Base-by-base conservation (phyloP, 352 stramenopile species). In the Globisporangium polare region DNA sequence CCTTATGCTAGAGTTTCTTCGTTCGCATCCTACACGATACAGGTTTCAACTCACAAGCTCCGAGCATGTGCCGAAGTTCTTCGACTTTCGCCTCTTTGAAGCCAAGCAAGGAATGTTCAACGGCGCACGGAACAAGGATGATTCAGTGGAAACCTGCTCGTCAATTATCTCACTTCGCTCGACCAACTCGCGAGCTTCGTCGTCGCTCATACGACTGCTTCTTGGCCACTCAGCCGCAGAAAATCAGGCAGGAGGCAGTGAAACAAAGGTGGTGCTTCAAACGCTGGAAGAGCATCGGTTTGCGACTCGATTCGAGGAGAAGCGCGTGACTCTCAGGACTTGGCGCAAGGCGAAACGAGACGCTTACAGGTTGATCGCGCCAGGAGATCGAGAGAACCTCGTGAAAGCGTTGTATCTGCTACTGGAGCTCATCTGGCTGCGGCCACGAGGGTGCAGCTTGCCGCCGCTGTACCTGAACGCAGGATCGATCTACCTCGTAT, bases 201-300 rank as follows among this genome's bases (percentile, higher is more conserved):
- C 62, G 10, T 17, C 45, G 24, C 24, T 57, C 20, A 26, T 17
- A 20, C 35, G 27, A 18, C 47, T 53, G 12, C 51, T 42, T 15
- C 43, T 47, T 20, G 43, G 20, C 6, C 62, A 29, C 37, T 20
- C 29, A 1, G 33, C 50, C 5, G 22, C 20, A 15, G 15, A 37
- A 24, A 17, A 20, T 42, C 47, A 53, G 26, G 13, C 31, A 27
- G 10, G 22, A 27, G 22, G n/a, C 9, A 4, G 2, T 4, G 22
- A 22, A 5, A 60, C 63, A 10, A 71, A 46, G n/a, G 20, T 85
- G 26, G 67, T 57, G 27, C 68, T 89, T 24, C 74, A 83, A 47
- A 86, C 77, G 5, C 58, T 88, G 5, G 77, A 81, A 43, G 80
- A 89, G 31, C 74, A 88, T 68, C 75, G 72, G 6, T 77, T 72